A percentile compares a stretch with the other conserved stretches of the same genome.
Conservation (phyloP, 805 yeast genomes). For the Wickerhamiella brachini region DNA sequence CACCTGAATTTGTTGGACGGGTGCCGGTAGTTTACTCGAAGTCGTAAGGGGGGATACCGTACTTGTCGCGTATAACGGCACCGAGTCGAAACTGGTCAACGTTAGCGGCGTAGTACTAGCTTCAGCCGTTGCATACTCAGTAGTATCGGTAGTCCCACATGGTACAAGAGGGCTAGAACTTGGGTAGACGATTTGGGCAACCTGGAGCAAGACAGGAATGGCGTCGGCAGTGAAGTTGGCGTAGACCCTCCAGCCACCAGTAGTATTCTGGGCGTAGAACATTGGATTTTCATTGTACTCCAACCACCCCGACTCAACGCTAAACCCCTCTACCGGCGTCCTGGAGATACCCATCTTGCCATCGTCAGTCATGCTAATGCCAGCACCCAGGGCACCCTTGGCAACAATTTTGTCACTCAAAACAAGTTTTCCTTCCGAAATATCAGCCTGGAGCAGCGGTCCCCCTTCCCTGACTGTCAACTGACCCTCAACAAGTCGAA, state of each 20-base stretch:
- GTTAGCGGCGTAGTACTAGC: too few species aligned
- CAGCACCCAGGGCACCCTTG: slow-evolving; percentile 10
- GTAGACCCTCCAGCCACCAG: slow-evolving; percentile 4
- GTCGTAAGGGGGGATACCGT: too few species aligned
- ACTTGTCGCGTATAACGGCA: too few species aligned
- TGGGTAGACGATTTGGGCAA: slow-evolving; percentile 11
- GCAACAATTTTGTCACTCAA: slow-evolving; percentile 12
- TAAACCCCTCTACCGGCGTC: slow-evolving; percentile 5
- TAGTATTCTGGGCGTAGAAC: slow-evolving; percentile 6
- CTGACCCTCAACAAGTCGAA: slow-evolving; percentile 11
- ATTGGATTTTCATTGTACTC: slow-evolving; percentile 7
- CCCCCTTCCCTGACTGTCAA: slow-evolving; percentile 9
- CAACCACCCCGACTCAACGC: slow-evolving; percentile 11
- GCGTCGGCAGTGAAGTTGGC: slow-evolving; percentile 6
- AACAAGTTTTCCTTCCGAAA: slow-evolving; percentile 6
- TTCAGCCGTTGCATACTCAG: not conserved
- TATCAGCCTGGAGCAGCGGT: slow-evolving; percentile 12
- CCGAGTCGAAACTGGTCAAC: too few species aligned
- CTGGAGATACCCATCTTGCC: slow-evolving; percentile 9
- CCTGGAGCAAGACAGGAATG: slow-evolving; percentile 10
- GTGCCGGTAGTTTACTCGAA: too few species aligned
- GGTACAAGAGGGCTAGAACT: not conserved
- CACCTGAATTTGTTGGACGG: too few species aligned
- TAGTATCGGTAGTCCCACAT: not conserved
- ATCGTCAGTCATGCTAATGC: slow-evolving; percentile 6